These are phyloP conservation scores for Pichia pseudocactophila DNA, from an alignment of 805 yeast species.

Conservation along the genomic window DNA sequence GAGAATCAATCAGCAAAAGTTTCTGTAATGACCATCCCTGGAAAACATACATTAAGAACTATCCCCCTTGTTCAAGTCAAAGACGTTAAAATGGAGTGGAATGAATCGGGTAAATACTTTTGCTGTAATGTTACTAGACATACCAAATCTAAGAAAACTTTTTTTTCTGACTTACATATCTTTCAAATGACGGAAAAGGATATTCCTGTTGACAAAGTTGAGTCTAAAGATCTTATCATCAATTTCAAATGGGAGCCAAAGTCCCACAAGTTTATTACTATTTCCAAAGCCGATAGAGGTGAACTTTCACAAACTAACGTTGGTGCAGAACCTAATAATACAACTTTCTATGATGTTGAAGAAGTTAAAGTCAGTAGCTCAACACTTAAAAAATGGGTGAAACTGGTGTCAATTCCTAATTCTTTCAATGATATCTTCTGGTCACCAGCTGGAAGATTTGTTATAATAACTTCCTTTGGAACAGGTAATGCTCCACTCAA, in stretches of 20 bases:
- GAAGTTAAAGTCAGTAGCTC: conserved; percentile 34
- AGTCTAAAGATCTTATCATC: conserved; percentile 79
- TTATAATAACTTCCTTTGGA: conserved; percentile 39
- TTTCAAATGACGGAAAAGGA: conserved; percentile 82
- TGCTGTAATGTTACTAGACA: conserved; percentile 96
- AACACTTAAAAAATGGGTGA: conserved; percentile 31
- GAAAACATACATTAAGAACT: conserved; percentile 76
- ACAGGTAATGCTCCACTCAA: conserved; percentile 52
- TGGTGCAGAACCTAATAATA: conserved; percentile 52
- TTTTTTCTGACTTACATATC: conserved; percentile 85
- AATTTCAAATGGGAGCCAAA: conserved; percentile 95
- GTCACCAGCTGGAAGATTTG: conserved; percentile 92
- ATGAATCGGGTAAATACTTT: conserved; percentile 69
- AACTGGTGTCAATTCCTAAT: conserved; percentile 47
- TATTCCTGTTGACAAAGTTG: conserved; percentile 90
- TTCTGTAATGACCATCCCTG: conserved; percentile 78
- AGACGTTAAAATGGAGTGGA: conserved; percentile 91
- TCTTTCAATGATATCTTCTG: conserved; percentile 59
- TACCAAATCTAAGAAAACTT: conserved; percentile 88
- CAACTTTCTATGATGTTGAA: conserved; percentile 80
- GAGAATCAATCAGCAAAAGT: conserved; percentile 92
- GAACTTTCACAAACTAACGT: conserved; percentile 38
- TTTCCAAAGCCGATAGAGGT: conserved; percentile 49
- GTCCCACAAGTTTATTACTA: conserved; percentile 76
- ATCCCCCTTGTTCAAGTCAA: conserved; percentile 91